Conservation (phyloP, 345 rosid species). For the Tarenaya hassleriana region DNA sequence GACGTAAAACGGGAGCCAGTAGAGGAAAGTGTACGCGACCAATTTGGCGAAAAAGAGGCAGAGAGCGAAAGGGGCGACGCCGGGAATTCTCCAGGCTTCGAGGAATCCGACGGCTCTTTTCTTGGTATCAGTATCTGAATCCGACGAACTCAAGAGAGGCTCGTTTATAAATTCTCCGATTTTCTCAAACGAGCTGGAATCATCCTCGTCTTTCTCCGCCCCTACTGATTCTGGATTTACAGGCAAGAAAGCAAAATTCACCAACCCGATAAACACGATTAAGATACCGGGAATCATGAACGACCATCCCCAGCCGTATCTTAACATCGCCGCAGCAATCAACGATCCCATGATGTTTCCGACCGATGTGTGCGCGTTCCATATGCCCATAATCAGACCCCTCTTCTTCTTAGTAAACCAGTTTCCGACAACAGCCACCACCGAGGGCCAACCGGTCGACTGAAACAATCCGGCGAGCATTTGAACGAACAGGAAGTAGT, state of each 20-base stretch:
- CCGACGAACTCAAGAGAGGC: constrained; percentile 44
- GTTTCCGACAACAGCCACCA: constrained; percentile 82
- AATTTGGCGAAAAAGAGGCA: constrained; percentile 83
- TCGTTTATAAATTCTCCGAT: constrained; percentile 34
- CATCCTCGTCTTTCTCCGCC: constrained; percentile 47
- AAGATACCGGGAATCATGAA: constrained; percentile 63
- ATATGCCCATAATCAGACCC: constrained; percentile 86
- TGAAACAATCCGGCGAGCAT: constrained; percentile 78
- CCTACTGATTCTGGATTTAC: constrained; percentile 74
- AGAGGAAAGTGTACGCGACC: constrained; percentile 89
- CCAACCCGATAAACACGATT: constrained; percentile 46
- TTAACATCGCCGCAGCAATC: constrained; percentile 64
- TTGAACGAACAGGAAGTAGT: constrained; percentile 58
- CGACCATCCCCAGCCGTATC: constrained; percentile 98
- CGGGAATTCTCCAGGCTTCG: constrained; percentile 80
- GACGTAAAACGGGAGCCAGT: constrained; percentile 90
- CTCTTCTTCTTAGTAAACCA: constrained; percentile 92
- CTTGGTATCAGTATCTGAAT: constrained; percentile 28
- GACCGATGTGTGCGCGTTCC: constrained; percentile 84
- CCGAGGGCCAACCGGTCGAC: constrained; percentile 99
- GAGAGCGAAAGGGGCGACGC: constrained; percentile 76
- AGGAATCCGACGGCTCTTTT: constrained; percentile 70
- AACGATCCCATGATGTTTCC: constrained; percentile 86
- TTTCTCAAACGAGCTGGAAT: constrained; percentile 38
- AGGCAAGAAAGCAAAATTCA: constrained; percentile 66